Base-by-base conservation (phyloP, 192 early-diverging fungal genomes). In the Jimgerdemannia lactiflua region DNA sequence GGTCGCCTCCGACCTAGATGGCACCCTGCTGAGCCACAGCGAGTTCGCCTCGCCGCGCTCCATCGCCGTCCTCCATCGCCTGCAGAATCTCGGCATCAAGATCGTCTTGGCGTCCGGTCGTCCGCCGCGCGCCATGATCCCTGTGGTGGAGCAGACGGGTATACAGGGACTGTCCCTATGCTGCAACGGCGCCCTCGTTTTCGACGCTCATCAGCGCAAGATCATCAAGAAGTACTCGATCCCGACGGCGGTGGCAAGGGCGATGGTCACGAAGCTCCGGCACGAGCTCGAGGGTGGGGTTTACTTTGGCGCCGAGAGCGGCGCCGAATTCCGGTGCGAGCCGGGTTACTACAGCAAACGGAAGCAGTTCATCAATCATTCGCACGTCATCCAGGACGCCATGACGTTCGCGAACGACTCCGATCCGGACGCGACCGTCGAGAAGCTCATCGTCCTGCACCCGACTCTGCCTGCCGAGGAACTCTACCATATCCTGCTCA, bases 1-100 rank as follows among this genome's bases (percentile, higher is more conserved):
- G 20, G 78, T 79, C 4, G 70, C 78, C 20, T 79, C 78, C 20
- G 78, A 79, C 41, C 64, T 79, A n/a, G 78, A 79, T 68, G 78
- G 78, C 19, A 79, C 78, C 43, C 44, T 79, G 8, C 63, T 75
- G 14, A 39, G 67, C 39, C 67, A 69, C 43, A 74, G 74, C 43
- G 73, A 70, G 67, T 64, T 66, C 14, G 64, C 73, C 7, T 71
- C 74, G 29, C 8, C 66, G 18, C 73, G 74, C 42, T 71, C 72
- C 18, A 42, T 70, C 43, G 43, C 49, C 18, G 74, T 70, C 6
- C 43, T 79, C 19, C 72, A 79, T 67, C 65, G 44, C 11, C 42
- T 79, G 40, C 74, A 74, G 64, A 18, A 54, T 7, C 64, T 72
- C 63, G 74, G 74, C 44, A 67, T 79, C 18, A 64, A 64, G 39